Base-by-base conservation (phyloP, 345 rosid genomes). In the Fremontodendron californicum region DNA sequence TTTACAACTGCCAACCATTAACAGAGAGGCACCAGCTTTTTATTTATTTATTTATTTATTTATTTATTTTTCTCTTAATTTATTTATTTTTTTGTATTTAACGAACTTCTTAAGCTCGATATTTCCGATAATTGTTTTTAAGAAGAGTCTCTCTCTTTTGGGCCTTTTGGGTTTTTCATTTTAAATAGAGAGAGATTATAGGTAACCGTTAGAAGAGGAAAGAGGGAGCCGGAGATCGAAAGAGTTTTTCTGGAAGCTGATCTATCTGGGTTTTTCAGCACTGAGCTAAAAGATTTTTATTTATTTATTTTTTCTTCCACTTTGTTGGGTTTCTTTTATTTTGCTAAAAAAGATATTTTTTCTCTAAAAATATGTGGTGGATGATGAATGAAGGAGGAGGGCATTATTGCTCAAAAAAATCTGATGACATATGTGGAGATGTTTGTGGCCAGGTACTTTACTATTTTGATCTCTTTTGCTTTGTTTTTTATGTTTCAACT, bases 381-480 rank as follows among this genome's bases (percentile, higher is more conserved):
- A 91, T 94, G 95, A 91, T 94, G 98, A 85, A 82, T 68, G 97
- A 94, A 84, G 86, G 85, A 57, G 98, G 90, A 48, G 95, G 95
- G 5, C 95, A 86, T 86, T 90, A 90, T 83, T 94, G 98, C 83
- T 87, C 97, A 58, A 94, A 94, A 88, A 94, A 94, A 91, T 87
- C 92, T 61, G 98, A 94, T 83, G 98, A 90, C 83, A 82, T 86
- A 55, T 94, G 98, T 39, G 94, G 87, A n/a, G 89, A 85, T 82
- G 79, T 93, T 82, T 93, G 98, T 75, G 95, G 95, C 82, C 97
- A 94, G 98, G 98, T 94, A 84, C 8, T 61, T 78, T 18, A 13
- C 42, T 52, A 12, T 49, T 61, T 74, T 9, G 46, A 27, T 25
- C 52, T 52, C 16, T n/a, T 31, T 48, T 46, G 3, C 12, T 40